Evolutionary conservation across 768 basidiomycete species (phyloP).

Genomic region (Suillus luteus): DNA sequence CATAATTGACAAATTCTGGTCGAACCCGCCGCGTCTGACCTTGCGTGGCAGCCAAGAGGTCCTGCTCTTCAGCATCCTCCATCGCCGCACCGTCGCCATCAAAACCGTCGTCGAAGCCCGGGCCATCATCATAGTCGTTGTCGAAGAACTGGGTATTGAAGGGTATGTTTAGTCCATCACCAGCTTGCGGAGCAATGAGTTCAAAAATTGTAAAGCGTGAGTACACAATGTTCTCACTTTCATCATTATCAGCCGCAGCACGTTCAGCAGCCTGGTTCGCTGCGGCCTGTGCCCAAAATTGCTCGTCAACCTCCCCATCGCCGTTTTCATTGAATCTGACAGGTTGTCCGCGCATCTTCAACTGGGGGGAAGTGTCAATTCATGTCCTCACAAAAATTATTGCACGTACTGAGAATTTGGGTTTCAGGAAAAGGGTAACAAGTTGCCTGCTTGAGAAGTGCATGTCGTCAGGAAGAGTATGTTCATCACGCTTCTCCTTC

Average conservation of each 20-base stretch:
- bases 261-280: slow-evolving; percentile 75
- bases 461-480: slow-evolving; percentile 93
- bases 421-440: slow-evolving; percentile 92
- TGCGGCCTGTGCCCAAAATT: slow-evolving; percentile 96
- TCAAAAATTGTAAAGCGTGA: slow-evolving; percentile 11
- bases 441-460: slow-evolving; percentile 92
- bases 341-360: slow-evolving; percentile 84
- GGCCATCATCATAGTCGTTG: slow-evolving; percentile 83
- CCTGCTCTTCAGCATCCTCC: slow-evolving; percentile 76
- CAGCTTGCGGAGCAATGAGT: slow-evolving; percentile 33
- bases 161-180: slow-evolving; percentile 60
- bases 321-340: slow-evolving; percentile 55
- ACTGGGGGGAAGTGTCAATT: slow-evolving; percentile 43
- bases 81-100: slow-evolving; percentile 50
- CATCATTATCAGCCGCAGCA: slow-evolving; percentile 55
- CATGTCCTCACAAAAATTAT: slow-evolving; percentile 7
- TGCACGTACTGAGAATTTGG: slow-evolving; percentile 84
- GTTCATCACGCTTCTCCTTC: slow-evolving; percentile 68
- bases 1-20: slow-evolving; percentile 91
- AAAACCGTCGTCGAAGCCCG: slow-evolving; percentile 62
- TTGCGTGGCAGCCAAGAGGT: slow-evolving; percentile 83
- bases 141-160: slow-evolving; percentile 98
- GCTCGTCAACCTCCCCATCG: slow-evolving; percentile 91
- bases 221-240: slow-evolving; percentile 46
- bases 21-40: slow-evolving; percentile 73